Conservation (phyloP, 225 moss, liverwort and hornwort species). For the Antitrichia curtipendula region DNA sequence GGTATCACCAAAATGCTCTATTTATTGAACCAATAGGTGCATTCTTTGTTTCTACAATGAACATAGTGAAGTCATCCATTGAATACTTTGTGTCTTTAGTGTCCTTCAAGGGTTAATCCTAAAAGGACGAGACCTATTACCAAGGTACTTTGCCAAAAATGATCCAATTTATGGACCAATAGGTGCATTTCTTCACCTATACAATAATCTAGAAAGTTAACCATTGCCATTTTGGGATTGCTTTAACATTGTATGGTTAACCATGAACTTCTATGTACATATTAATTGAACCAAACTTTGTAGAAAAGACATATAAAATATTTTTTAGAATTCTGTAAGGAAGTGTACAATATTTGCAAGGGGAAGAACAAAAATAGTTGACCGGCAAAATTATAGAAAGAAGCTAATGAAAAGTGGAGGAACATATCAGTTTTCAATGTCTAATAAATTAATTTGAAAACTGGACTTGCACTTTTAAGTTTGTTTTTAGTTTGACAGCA, state of each 20-base stretch:
- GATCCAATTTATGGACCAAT: too few relatives aligned
- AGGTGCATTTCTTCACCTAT: not conserved
- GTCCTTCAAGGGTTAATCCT: too few relatives aligned
- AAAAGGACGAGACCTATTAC: too few relatives aligned
- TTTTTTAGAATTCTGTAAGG: rapidly evolving
- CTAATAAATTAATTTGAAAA: not conserved
- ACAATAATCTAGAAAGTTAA: rapidly evolving
- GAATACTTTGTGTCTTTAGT: too few relatives aligned
- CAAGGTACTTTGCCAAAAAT: too few relatives aligned
- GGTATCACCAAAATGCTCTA: too few relatives aligned
- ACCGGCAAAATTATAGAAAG: rapidly evolving
- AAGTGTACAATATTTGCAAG: not conserved
- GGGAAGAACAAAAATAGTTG: too few relatives aligned
- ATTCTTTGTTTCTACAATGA: too few relatives aligned
- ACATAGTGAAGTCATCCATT: too few relatives aligned
- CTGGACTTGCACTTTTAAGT: not conserved
- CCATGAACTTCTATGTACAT: rapidly evolving
- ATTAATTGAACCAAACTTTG: not conserved
- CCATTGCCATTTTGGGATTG: not conserved
- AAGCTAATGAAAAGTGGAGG: rapidly evolving
- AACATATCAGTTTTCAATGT: rapidly evolving
- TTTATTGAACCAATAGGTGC: too few relatives aligned
- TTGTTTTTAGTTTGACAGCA: not conserved
- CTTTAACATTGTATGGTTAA: rapidly evolving
- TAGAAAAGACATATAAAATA: not conserved